Conservation (phyloP, 2,329 filamentous ascomycete genomes). For the Colletotrichum viniferum region DNA sequence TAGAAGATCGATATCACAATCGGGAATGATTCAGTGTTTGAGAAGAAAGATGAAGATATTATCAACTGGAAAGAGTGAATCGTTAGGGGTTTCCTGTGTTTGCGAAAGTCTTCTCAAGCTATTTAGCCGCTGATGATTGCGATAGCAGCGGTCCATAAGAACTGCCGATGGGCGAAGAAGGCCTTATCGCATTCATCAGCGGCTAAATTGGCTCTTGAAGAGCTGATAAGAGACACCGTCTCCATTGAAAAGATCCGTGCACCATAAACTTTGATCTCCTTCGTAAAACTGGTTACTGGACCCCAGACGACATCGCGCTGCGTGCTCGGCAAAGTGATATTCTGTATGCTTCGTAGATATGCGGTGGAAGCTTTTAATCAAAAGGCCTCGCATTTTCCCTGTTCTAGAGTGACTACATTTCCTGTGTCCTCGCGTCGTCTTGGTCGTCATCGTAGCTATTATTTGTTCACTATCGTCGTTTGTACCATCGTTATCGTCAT, state of each 20-base stretch:
- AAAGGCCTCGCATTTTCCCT: no score
- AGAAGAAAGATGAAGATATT: not conserved
- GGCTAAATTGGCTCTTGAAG: not conserved
- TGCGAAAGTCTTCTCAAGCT: not conserved
- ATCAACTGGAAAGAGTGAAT: not conserved
- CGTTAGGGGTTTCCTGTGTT: not conserved
- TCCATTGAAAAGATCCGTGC: not conserved
- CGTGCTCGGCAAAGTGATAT: not conserved
- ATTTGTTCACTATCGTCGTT: no score
- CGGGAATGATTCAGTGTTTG: not conserved
- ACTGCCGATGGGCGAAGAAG: not conserved
- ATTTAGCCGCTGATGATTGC: not conserved
- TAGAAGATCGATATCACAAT: not conserved
- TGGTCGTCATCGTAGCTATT: no score
- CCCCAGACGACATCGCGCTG: not conserved
- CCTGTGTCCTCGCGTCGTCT: no score
- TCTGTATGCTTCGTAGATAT: not conserved
- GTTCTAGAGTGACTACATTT: no score
- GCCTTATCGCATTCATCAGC: not conserved
- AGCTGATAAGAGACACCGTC: not conserved
- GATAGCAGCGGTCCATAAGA: not conserved
- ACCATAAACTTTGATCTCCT: not conserved
- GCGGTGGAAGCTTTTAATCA: no score
- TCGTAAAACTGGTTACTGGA: not conserved
- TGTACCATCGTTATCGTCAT: no score